Percentiles rank a stretch among this genome's conserved stretches.
These are phyloP conservation scores for Colletotrichum liriopes DNA, from an alignment of 2,329 filamentous ascomycete species.

Conservation along the genomic window DNA sequence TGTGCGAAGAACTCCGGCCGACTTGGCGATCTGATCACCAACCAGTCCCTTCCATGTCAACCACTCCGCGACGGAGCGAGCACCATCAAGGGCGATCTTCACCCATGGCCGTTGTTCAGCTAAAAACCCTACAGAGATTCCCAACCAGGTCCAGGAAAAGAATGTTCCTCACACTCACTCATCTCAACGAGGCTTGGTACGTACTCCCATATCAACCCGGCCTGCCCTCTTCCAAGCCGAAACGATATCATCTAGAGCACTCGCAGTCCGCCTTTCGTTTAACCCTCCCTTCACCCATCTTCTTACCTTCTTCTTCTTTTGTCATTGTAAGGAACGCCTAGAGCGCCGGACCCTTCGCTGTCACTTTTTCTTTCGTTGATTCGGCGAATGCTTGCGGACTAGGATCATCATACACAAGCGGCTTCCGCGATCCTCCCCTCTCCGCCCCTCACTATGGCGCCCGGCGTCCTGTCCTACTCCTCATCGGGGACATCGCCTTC, in stretches of 20 bases:
- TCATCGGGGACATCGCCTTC: conserved; percentile 44
- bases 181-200: conserved; percentile 43
- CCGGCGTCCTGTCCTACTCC: conserved; percentile 42
- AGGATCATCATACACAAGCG: conserved; percentile 32
- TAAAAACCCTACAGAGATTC: conserved; percentile 40
- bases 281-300: conserved; percentile 18
- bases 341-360: conserved; percentile 40
- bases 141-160: conserved; percentile 1
- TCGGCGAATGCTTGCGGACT: conserved; percentile 39
- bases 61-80: conserved; percentile 38
- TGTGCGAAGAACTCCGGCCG: conserved; percentile 43
- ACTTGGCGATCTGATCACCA: conserved; percentile 45
- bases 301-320: background rate
- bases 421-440: conserved; percentile 36
- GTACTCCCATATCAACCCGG: conserved; percentile 38
- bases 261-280: conserved; percentile 40
- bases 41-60: conserved; percentile 42
- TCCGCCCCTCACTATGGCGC: conserved; percentile 41
- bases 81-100: conserved; percentile 21
- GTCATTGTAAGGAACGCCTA: conserved; percentile 36
- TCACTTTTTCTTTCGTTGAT: conserved; percentile 37
- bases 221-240: conserved; percentile 37
- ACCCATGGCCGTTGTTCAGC: conserved; percentile 33
- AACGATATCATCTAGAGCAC: conserved; percentile 33
- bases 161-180: conserved; percentile 42